A percentile compares a stretch with the other conserved stretches of the same genome.
These are phyloP conservation scores for Cephalotrichum gorgonifer DNA, from an alignment of 2,329 filamentous ascomycete species.

Conservation along the genomic window DNA sequence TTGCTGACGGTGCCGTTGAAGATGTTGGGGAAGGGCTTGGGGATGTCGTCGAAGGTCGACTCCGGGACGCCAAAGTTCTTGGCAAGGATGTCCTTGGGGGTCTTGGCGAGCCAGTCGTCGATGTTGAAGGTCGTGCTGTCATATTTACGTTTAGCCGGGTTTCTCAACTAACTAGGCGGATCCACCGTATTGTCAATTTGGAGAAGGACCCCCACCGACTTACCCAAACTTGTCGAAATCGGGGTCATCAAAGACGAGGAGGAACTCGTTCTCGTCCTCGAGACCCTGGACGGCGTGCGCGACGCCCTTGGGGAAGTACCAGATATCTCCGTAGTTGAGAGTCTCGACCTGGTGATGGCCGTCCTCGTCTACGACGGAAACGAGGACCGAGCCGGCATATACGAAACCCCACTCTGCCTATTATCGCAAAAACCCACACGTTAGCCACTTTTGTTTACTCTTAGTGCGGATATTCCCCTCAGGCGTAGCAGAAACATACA, in stretches of 20 bases:
- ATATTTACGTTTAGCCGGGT: too few species aligned
- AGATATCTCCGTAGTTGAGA: slow-evolving; percentile 52
- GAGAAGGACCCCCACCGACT: too few species aligned
- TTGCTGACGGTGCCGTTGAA: slow-evolving; percentile 42
- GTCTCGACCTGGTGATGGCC: slow-evolving; percentile 44
- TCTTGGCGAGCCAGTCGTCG: slow-evolving; percentile 60
- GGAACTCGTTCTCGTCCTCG: slow-evolving; percentile 56
- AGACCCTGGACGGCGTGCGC: slow-evolving; percentile 56
- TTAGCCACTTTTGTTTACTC: too few species aligned
- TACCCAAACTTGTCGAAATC: slow-evolving; percentile 54
- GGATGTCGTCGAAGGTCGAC: slow-evolving; percentile 48
- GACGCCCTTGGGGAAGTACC: slow-evolving; percentile 58
- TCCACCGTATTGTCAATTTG: too few species aligned
- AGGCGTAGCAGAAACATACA: slow-evolving; percentile 29
- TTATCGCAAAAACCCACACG: neutral
- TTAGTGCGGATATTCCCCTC: too few species aligned
- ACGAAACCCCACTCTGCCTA: slow-evolving; percentile 59
- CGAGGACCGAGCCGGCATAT: slow-evolving; percentile 42
- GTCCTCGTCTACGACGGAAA: slow-evolving; percentile 53
- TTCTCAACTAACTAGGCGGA: too few species aligned
- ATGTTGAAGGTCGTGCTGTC: slow-evolving; percentile 58
- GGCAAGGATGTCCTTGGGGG: slow-evolving; percentile 49
- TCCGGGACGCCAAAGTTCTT: slow-evolving; percentile 59
- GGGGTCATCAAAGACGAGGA: slow-evolving; percentile 56
- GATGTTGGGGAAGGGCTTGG: slow-evolving; percentile 45